These are phyloP conservation scores for Ceratobasidium sp. DNA, from an alignment of 1,284 basidiomycete genomes.

Conservation along the genomic window DNA sequence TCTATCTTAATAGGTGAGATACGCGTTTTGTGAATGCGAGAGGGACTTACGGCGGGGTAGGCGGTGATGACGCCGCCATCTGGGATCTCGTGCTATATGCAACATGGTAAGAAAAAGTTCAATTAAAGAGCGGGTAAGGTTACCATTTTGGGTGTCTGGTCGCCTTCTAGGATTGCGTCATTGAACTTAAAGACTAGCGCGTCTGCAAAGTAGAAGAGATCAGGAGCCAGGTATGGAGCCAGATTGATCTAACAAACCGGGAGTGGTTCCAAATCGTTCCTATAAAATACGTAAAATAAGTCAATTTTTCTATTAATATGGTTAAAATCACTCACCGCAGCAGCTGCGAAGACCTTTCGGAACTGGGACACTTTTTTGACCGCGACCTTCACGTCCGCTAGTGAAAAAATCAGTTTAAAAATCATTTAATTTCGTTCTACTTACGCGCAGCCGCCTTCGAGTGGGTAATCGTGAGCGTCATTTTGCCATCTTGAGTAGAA, in stretches of 20 bases:
- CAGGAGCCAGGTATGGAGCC: background rate
- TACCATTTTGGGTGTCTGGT: conserved; percentile 43
- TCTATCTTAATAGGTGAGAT: background rate
- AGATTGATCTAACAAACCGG: conserved; percentile 11
- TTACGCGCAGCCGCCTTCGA: conserved; percentile 34
- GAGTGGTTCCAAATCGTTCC: conserved; percentile 34
- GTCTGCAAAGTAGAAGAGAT: conserved; percentile 14
- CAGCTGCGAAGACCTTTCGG: conserved; percentile 37
- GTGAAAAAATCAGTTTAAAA: background rate
- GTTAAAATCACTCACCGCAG: conserved; percentile 19
- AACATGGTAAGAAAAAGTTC: background rate
- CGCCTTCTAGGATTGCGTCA: conserved; percentile 19
- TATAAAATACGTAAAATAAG: too few relatives aligned
- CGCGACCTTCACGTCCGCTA: conserved; percentile 43
- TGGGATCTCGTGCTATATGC: conserved; percentile 28
- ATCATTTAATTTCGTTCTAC: background rate
- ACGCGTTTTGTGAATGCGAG: background rate
- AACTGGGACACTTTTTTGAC: conserved; percentile 43
- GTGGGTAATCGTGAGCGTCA: conserved; percentile 36
- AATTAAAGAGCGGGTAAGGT: background rate
- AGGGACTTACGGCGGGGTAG: conserved; percentile 21
- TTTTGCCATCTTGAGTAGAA: conserved; percentile 35
- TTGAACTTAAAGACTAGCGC: conserved; percentile 31
- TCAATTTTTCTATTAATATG: too few relatives aligned
- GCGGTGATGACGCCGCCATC: conserved; percentile 37